Evolutionary conservation across 108 stramenopile species (phyloP).

Genomic region (Discostella stelligeroides): DNA sequence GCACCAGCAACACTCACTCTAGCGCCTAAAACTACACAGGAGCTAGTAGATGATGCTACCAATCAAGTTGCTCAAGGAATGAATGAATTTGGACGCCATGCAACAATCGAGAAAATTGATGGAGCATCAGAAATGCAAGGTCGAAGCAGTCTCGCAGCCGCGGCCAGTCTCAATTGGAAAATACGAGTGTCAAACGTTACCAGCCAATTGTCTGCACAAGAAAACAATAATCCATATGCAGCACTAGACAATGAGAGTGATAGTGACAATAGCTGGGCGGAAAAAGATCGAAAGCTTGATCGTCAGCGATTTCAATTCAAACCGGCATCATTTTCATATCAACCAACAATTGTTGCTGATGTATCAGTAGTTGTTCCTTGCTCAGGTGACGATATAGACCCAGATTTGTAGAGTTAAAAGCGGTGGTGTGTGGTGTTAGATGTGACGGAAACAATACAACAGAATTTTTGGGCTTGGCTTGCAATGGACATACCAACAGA

Average conservation of each 20-base stretch:
- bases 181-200: conserved; percentile 6
- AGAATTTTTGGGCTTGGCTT: too few relatives aligned
- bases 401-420: conserved; percentile 24
- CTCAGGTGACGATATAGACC: conserved; percentile 35
- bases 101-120: neutral
- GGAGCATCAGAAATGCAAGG: conserved; percentile 4
- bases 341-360: conserved; percentile 10
- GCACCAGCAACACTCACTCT: conserved; percentile 42
- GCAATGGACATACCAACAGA: too few relatives aligned
- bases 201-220: conserved; percentile 12
- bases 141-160: conserved; percentile 41
- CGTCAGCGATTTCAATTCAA: conserved; percentile 31
- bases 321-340: conserved; percentile 44
- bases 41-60: conserved; percentile 46
- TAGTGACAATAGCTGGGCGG: conserved; percentile 39
- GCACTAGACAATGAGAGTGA: conserved; percentile 43
- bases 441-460: too few relatives aligned
- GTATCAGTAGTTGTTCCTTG: neutral
- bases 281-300: neutral
- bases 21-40: conserved; percentile 40
- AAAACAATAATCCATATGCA: conserved; percentile 41
- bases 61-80: conserved; percentile 39
- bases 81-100: conserved; percentile 38
- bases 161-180: conserved; percentile 33
- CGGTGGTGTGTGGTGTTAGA: neutral